phyloP scores from a whole-genome alignment of 2,329 filamentous ascomycete genomes.

The Talaromyces sp. region DNA sequence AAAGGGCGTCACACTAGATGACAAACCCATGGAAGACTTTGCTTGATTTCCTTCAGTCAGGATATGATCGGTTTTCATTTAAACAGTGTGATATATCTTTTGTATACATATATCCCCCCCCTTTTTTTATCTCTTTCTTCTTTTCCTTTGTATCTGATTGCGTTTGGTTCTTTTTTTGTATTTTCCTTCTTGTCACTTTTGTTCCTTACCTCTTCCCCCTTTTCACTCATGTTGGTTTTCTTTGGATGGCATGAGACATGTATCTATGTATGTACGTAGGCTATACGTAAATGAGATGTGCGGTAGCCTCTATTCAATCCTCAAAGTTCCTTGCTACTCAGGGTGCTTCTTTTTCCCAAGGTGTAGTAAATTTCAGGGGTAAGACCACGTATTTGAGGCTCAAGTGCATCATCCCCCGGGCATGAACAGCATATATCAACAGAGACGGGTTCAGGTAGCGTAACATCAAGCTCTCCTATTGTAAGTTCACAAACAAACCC shows the following conservation, averaged over 20 bases:
- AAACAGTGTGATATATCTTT: background rate
- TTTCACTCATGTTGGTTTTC: background rate
- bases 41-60: background rate
- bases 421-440: background rate
- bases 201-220: background rate
- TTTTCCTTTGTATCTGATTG: background rate
- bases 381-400: no score
- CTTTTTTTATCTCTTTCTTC: no score
- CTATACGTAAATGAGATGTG: no score
- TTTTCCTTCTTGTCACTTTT: background rate
- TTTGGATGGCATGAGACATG: slow-evolving; percentile 11
- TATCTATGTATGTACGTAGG: slow-evolving; percentile 12
- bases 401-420: no score
- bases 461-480: slow-evolving; percentile 42
- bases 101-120: slow-evolving; percentile 12
- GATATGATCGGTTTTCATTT: background rate
- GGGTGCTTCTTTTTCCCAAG: no score
- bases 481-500: slow-evolving; percentile 82
- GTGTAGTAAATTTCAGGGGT: no score
- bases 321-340: no score
- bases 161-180: background rate
- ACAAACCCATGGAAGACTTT: slow-evolving; percentile 73
- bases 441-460: background rate
- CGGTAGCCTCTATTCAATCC: no score
- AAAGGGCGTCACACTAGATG: slow-evolving; percentile 61